A percentile compares a stretch with the other conserved stretches of the same genome.
Conservation (phyloP, 2,329 filamentous ascomycete genomes). For the Aspergillus felis region DNA sequence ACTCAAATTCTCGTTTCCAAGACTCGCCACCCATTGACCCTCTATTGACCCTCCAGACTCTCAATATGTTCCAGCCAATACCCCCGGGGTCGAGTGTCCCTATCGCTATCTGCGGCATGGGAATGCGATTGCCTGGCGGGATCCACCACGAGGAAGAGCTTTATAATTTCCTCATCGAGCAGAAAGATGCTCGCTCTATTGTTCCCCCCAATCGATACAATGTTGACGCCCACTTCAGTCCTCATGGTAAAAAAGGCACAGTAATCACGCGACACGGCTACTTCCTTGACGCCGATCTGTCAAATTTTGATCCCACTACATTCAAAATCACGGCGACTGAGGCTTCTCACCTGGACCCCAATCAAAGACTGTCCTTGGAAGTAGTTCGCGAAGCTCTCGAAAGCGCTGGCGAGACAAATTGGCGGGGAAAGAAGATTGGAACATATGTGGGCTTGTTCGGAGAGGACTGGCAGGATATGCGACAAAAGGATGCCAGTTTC, state of each 20-base stretch:
- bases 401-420: constrained; percentile 23
- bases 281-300: constrained; percentile 28
- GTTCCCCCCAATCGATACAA: constrained; percentile 22
- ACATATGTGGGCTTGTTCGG: constrained; percentile 22
- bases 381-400: constrained; percentile 31
- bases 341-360: constrained; percentile 25
- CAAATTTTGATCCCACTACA: constrained; percentile 21
- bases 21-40: no score
- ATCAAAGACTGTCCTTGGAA: constrained; percentile 31
- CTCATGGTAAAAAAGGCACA: constrained; percentile 7
- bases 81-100: neutral
- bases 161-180: constrained; percentile 19
- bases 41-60: no score
- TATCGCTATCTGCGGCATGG: constrained; percentile 13
- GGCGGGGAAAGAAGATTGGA: constrained; percentile 29
- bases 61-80: no score
- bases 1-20: no score
- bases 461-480: constrained; percentile 23
- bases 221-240: constrained; percentile 18
- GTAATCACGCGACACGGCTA: constrained; percentile 16
- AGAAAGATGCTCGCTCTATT: constrained; percentile 11
- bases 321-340: constrained; percentile 23
- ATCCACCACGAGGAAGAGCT: constrained; percentile 12
- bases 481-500: constrained; percentile 14
- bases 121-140: constrained; percentile 17